Evolutionary conservation across 176 grass and related monocot species (phyloP), one percentile per base, ranked within the genome.

Genomic region (Themeda triandra): DNA sequence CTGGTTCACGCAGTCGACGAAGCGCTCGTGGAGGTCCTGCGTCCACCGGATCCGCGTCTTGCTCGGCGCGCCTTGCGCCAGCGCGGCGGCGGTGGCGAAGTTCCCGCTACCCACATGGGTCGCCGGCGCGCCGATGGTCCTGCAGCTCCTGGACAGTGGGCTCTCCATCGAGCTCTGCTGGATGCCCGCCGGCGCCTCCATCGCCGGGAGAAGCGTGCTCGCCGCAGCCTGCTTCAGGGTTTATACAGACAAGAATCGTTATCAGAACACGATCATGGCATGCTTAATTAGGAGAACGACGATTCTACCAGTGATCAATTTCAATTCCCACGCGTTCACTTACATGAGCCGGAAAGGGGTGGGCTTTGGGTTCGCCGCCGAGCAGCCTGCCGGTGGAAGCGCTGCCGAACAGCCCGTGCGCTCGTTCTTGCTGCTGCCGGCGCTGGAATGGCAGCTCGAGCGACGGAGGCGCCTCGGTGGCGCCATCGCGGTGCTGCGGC

Each of bases 11-110:
- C 95, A 95, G 31, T 93, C 87, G 21, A 98, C 92, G 51, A 95
- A 98, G 41, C 75, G 87, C 71, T 95, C 89, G 65, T 98, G 95
- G 77, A 98, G 95, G 68, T 95, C 92, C 66, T 89, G 92, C 17
- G 92, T 98, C 95, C 95, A 98, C 82, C 95, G 79, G 62, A 98
- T 98, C 63, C 95, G 64, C 68, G 85, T 93, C 88, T 95, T 98
- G 74, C 86, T 90, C 12, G 90, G 80, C 25, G 70, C 19, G 6
- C 46, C 45, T 6, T 75, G 66, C n/a, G 64, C 86, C 6, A 83
- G 49, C 6, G 56, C 51, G 8, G 54, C 35, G 54, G 54, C 54
- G 33, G 21, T 8, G 54, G 5, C 6, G 54, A 40, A 24, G 62
- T 71, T 58, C 21, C 73, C 51, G 58, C 23, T 60, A 1, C 27